Conservation (phyloP, 805 yeast genomes). For the Yarrowia divulgata region DNA sequence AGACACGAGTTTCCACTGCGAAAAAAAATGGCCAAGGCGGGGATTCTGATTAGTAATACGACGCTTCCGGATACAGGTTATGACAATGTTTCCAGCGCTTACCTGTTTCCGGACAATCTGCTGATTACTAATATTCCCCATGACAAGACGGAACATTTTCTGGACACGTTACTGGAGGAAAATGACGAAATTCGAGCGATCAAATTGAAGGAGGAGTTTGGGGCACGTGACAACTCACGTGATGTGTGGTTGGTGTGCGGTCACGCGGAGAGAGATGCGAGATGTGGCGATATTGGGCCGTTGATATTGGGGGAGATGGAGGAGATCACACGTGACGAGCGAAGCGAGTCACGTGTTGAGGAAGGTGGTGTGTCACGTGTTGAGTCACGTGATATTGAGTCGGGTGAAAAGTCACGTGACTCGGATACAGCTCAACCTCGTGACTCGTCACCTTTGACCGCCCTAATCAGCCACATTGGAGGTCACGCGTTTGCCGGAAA, state of each 20-base stretch:
- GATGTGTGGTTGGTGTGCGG: constrained; percentile 62
- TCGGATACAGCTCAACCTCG: no score
- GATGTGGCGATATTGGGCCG: constrained; percentile 77
- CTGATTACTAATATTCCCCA: constrained; percentile 44
- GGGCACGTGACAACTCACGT: constrained; percentile 30
- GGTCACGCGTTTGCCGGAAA: constrained; percentile 91
- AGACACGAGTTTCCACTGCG: not conserved
- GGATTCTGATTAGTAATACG: constrained; percentile 47
- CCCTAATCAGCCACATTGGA: constrained; percentile 65
- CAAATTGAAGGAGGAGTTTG: constrained; percentile 41
- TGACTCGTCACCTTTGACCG: constrained; percentile 41
- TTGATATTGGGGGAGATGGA: constrained; percentile 48
- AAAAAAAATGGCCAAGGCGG: constrained; percentile 34
- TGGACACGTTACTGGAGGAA: constrained; percentile 9
- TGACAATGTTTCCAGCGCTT: constrained; percentile 48
- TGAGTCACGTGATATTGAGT: no score
- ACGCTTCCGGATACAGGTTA: not conserved
- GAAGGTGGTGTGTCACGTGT: no score
- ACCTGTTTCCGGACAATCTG: constrained; percentile 63
- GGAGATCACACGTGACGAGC: not conserved
- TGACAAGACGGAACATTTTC: not conserved
- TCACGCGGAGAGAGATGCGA: constrained; percentile 64
- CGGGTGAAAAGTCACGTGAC: no score
- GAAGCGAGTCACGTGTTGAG: no score
- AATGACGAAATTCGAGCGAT: constrained; percentile 39